Conservation (phyloP, 176 grass and related monocot genomes). For the Musa itinerans region DNA sequence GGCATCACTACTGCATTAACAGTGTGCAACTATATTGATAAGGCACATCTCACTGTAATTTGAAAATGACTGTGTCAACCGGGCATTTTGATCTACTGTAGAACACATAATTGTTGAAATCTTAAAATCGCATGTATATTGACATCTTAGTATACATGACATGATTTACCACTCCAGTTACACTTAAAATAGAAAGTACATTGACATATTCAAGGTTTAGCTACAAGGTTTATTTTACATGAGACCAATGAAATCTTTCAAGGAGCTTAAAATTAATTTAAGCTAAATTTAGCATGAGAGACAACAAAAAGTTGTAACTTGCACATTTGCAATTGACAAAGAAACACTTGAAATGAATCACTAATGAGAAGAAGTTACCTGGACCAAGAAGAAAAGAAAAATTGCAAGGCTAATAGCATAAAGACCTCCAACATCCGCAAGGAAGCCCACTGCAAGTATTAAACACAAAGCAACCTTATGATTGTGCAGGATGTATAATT, state of each 20-base stretch:
- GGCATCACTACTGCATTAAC: not conserved
- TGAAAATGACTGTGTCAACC: not conserved
- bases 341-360: not conserved
- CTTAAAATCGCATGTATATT: not conserved
- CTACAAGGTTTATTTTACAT: not conserved
- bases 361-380: conserved; percentile 44
- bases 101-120: not conserved
- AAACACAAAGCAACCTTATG: conserved; percentile 18
- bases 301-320: not conserved
- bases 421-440: conserved; percentile 85
- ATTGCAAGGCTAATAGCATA: conserved; percentile 71
- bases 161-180: not conserved
- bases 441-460: conserved; percentile 63
- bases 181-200: not conserved
- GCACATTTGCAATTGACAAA: not conserved
- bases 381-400: conserved; percentile 71
- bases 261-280: not conserved
- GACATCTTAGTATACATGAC: not conserved
- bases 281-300: not conserved
- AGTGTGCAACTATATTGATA: not conserved
- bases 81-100: not conserved
- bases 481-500: not conserved
- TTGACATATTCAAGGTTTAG: not conserved
- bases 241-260: not conserved
- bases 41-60: not conserved